Percentiles rank a stretch among this genome's conserved stretches.
Conservation (phyloP, 768 basidiomycete genomes). For the Tephrocybe sp. region DNA sequence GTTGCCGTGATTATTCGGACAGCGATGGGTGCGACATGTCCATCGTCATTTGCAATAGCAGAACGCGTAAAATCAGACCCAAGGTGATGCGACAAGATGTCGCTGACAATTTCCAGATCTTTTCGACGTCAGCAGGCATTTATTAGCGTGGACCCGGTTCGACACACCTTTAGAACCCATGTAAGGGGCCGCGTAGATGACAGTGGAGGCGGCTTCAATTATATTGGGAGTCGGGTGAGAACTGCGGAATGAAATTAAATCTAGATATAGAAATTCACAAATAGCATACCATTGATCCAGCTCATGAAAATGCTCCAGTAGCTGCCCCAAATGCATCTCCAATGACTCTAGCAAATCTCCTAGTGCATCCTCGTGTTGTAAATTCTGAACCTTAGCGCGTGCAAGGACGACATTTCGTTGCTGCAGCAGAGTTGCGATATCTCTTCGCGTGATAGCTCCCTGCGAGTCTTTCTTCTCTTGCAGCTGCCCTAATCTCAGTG, state of each 20-base stretch:
- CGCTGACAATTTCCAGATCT: slow-evolving; percentile 62
- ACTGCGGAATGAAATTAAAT: no score
- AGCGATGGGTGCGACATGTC: slow-evolving; percentile 56
- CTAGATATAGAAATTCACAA: no score
- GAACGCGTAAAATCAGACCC: slow-evolving; percentile 58
- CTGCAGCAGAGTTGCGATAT: slow-evolving; percentile 66
- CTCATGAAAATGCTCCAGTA: slow-evolving; percentile 60
- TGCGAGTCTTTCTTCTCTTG: slow-evolving; percentile 71
- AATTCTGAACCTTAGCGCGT: slow-evolving; percentile 69
- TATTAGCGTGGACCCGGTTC: not conserved
- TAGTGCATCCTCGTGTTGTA: slow-evolving; percentile 61
- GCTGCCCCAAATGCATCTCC: slow-evolving; percentile 64
- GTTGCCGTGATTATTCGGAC: slow-evolving; percentile 51
- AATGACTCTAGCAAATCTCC: slow-evolving; percentile 64
- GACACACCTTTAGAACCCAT: slow-evolving; percentile 57
- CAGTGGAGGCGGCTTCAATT: slow-evolving; percentile 67
- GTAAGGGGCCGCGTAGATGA: slow-evolving; percentile 61
- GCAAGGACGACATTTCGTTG: slow-evolving; percentile 64
- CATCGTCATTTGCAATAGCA: slow-evolving; percentile 49
- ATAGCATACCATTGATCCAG: slow-evolving; percentile 50
- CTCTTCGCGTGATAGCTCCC: slow-evolving; percentile 58
- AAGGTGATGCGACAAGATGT: slow-evolving; percentile 54
- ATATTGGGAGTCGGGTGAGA: slow-evolving; percentile 47
- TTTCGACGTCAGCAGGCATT: slow-evolving; percentile 8
- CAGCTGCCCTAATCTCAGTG: slow-evolving; percentile 66